Base-by-base conservation (phyloP, 2,329 filamentous ascomycete genomes). In the Colletotrichum limetticola region DNA sequence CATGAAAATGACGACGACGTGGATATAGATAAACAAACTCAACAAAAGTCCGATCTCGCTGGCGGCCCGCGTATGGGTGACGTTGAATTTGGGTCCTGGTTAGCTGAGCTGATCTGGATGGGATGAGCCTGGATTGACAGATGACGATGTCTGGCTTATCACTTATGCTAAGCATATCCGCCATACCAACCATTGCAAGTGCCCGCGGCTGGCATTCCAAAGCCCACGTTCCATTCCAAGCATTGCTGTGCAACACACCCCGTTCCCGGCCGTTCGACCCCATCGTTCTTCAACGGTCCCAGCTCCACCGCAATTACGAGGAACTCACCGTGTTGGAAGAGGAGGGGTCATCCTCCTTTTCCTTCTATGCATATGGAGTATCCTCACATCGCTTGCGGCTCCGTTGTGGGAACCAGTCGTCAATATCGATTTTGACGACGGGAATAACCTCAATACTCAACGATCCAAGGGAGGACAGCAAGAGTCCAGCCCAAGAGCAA, bases 251-350 rank as follows among this genome's bases (percentile, higher is more conserved):
- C 9, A 26, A 26, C 12, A 2, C 32, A 7, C n/a, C 37, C 42
- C n/a, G 56, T 28, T 46, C 57, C 32, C 66, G 42, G 30, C 35
- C 66, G 35, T 53, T 55, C 35, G 35, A 32, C 60, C 66, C 66
- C 70, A 46, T 73, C 55, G 60, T 66, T 73, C 71, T 70, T 69
- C 66, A 66, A 70, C 56, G 66, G 66, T n/a, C 52, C 28, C 28
- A 60, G 24, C 53, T 57, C 66, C 70, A 63, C 70, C 46, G 42
- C 59, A 64, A 68, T 72, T 68, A 66, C 28, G 60, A 70, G 49
- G 35, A 66, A 49, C 26, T 19, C 49, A 19, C 14, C 1, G 14
- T 12, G 6, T 42, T 42, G 7, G 37, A 8, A n/a, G 19, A 49
- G 1, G 42, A 49, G 42, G 42, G 24, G 8, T 42, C 9, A 53